Evolutionary conservation across 2,329 filamentous ascomycete species (phyloP), one percentile per base, ranked within the genome.

Genomic region (Aaosphaeria arxii): DNA sequence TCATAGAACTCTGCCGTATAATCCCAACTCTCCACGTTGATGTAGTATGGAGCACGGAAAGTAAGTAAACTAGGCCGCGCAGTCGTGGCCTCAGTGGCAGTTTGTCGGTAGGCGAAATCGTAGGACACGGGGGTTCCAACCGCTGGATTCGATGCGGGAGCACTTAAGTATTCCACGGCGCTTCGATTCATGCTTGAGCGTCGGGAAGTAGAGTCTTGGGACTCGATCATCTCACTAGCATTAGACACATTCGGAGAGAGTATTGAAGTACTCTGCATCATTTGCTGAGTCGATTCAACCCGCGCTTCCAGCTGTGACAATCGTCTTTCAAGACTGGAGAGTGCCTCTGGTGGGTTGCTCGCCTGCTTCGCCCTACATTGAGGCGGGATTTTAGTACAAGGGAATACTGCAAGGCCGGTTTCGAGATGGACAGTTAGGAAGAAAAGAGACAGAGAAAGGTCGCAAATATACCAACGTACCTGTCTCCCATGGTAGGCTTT

Each of bases 1-100:
- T 63, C 59, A 43, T 62, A 64, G 40, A 64, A 64, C 9, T 57
- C 55, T 13, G 51, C 54, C 5, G 59, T 60, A 46, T 63, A 62
- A 41, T 63, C 61, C 61, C 60, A 64, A 46, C 54, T 56, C 29
- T 63, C 59, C 30, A 60, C 56, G 33, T 58, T 49, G 4, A 63
- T 54, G 39, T 59, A 64, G 1, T 51, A 38, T 33, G 60, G 57
- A 30, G 55, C 53, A 17, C 52, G 52, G 33, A 63, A 63, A 28
- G 53, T 57, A 5, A 56, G 44, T 7, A 63, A 42, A 44, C 60
- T 63, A 11, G 60, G 58, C 30, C 60, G 53, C 13, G 60, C 52
- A 5, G 56, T 61, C 7, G 51, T 52, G 6, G 58, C 57, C 40
- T 62, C 60, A 1, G 59, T 59, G 9, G 56, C 52, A 30, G 57